Evolutionary conservation across 139 green algal species (phyloP).

Genomic region (Chloropicon primus): DNA sequence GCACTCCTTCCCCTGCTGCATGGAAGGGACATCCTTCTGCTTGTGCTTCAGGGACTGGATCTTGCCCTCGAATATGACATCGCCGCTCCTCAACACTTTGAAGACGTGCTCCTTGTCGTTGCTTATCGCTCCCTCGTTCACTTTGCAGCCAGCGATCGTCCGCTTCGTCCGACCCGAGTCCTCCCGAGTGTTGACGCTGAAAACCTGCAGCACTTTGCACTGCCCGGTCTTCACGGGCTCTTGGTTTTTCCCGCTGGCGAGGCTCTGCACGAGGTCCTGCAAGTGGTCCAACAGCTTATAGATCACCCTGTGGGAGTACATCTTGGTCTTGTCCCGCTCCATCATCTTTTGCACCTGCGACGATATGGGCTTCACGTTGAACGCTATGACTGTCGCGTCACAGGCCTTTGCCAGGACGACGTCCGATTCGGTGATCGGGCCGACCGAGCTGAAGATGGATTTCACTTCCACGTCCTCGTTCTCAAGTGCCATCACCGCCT

Average conservation of each 20-base stretch:
- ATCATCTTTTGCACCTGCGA: neutral
- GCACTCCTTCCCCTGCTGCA: constrained; percentile 60
- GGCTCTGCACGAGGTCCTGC: neutral
- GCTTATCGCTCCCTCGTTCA: neutral
- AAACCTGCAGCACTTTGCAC: neutral
- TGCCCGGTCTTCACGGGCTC: neutral
- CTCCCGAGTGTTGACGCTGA: neutral
- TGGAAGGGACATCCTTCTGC: constrained; percentile 42
- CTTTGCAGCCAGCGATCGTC: neutral
- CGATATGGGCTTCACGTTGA: constrained; percentile 39
- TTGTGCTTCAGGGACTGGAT: constrained; percentile 21
- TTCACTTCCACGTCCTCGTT: constrained; percentile 23
- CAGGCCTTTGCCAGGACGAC: constrained; percentile 48
- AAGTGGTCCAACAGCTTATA: constrained; percentile 50
- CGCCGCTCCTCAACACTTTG: neutral
- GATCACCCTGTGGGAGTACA: constrained; percentile 43
- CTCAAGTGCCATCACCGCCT: constrained; percentile 7
- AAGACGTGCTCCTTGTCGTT: neutral
- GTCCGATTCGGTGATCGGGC: constrained; percentile 48
- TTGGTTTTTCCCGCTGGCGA: neutral
- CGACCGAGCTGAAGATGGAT: constrained; percentile 50
- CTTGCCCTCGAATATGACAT: neutral
- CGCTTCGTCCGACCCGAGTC: no score
- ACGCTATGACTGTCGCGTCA: constrained; percentile 47
- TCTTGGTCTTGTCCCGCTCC: neutral